phyloP scores from a whole-genome alignment of 169 alveolate genomes.

The Blepharisma undulans region DNA sequence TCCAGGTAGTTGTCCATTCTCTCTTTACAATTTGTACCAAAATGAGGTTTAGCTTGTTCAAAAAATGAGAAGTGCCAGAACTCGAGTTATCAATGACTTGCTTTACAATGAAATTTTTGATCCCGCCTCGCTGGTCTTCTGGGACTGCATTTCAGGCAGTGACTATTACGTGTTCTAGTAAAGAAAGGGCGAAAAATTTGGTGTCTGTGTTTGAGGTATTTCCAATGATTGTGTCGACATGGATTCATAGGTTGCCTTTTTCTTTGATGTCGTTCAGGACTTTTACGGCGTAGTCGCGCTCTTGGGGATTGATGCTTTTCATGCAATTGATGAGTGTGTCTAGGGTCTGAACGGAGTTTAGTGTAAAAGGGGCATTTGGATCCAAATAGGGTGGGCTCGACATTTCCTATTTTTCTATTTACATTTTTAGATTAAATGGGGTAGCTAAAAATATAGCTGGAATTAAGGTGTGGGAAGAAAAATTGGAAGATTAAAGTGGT shows the following conservation, averaged over 20 bases:
- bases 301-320: background rate
- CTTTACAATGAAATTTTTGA: constrained; percentile 86
- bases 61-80: constrained; percentile 64
- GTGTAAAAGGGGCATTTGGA: constrained; percentile 33
- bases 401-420: constrained; percentile 4
- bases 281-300: constrained; percentile 19
- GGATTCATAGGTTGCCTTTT: constrained; percentile 24
- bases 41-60: constrained; percentile 87
- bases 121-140: constrained; percentile 82
- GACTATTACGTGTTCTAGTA: constrained; percentile 85
- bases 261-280: constrained; percentile 27
- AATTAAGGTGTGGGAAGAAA: background rate
- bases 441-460: background rate
- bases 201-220: constrained; percentile 73
- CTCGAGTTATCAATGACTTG: constrained; percentile 46
- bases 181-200: constrained; percentile 88
- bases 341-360: background rate
- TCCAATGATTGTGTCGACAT: constrained; percentile 30
- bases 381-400: constrained; percentile 19
- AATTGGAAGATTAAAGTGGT: background rate
- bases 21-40: constrained; percentile 90
- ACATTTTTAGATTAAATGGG: background rate
- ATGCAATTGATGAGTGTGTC: constrained; percentile 17
- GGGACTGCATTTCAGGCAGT: constrained; percentile 90
- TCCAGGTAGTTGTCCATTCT: constrained; percentile 99